Base-by-base conservation (phyloP, 495 filamentous ascomycete species). In the Haplographium delicatum region DNA sequence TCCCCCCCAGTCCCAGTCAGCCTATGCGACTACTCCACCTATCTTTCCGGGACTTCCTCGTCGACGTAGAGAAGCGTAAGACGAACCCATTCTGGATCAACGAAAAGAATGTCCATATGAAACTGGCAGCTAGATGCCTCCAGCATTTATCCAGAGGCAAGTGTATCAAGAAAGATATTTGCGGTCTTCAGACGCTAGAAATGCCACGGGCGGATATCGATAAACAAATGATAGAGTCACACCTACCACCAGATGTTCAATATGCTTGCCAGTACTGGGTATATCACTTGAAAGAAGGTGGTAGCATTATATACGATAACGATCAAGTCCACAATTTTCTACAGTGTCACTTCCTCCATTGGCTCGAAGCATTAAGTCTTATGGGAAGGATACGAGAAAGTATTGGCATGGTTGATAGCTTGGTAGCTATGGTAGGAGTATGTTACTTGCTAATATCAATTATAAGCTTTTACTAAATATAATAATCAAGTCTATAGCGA, bases 41-140 rank as follows among this genome's bases (percentile, higher is more conserved):
- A 2, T 76, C 74, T 5, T 74, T 80, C 47, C 72, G 69, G 24
- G 74, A 79, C 54, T 79, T 71, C 54, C 65, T 80, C 13, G 28
- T 76, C 25, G 62, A 73, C 52, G 18, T 45, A 31, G 60, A 35
- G 39, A 59, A 20, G 58, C 54, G 35, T 57, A 63, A 42, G 24
- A 37, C 4, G 56, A 65, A 50, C 60, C 1, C 60, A 58, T 73
- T 72, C 55, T 67, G 62, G 59, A 55, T 75, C 7, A 59, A 74
- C 45, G 63, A 72, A 54, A 53, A 56, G 51, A 27, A 59, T 44
- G 51, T 58, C 1, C 64, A 76, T 49, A 7, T 58, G 15, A 58
- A 28, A 25, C 44, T 76, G 30, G 62, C 60, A 11, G 15, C 34
- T 2, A 35, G 57, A 26, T 76, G 66, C 52, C 28, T 75, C 22